Conservation (phyloP, 805 yeast genomes). For the Candida ulmi region DNA sequence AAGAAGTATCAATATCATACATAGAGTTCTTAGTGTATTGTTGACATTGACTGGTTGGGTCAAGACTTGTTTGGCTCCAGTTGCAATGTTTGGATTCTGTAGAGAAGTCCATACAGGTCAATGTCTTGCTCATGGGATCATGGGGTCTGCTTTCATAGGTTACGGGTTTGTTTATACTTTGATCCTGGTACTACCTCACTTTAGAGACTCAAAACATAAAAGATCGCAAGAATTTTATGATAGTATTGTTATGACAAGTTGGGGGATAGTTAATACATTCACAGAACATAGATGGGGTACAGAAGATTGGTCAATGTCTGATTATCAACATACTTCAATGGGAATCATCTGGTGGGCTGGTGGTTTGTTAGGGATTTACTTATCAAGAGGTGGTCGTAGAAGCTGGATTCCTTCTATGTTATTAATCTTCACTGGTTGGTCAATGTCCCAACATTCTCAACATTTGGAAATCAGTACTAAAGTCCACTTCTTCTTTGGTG, state of each 20-base stretch:
- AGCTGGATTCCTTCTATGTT: slow-evolving; percentile 77
- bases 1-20: slow-evolving; percentile 26
- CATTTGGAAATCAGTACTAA: slow-evolving; percentile 71
- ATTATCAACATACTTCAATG: slow-evolving; percentile 93
- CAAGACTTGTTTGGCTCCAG: slow-evolving; percentile 72
- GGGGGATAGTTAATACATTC: slow-evolving; percentile 94
- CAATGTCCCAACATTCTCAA: slow-evolving; percentile 90
- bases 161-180: slow-evolving; percentile 70
- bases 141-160: slow-evolving; percentile 83
- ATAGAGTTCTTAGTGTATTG: slow-evolving; percentile 43
- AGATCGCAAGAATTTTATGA: slow-evolving; percentile 84
- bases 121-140: slow-evolving; percentile 94
- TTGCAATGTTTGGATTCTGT: slow-evolving; percentile 84
- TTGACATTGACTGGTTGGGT: slow-evolving; percentile 67
- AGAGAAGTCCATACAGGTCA: slow-evolving; percentile 82
- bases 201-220: slow-evolving; percentile 44
- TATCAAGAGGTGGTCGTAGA: slow-evolving; percentile 64
- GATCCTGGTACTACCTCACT: slow-evolving; percentile 71
- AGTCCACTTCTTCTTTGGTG: slow-evolving; percentile 84
- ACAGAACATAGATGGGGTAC: slow-evolving; percentile 95
- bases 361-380: slow-evolving; percentile 77
- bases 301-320: slow-evolving; percentile 88
- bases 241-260: slow-evolving; percentile 68
- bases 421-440: slow-evolving; percentile 85
- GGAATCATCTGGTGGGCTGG: slow-evolving; percentile 97